Evolutionary conservation across 371 early-diverging fungal genomes (phyloP).

Genomic region (Capillidium heterosporum): DNA sequence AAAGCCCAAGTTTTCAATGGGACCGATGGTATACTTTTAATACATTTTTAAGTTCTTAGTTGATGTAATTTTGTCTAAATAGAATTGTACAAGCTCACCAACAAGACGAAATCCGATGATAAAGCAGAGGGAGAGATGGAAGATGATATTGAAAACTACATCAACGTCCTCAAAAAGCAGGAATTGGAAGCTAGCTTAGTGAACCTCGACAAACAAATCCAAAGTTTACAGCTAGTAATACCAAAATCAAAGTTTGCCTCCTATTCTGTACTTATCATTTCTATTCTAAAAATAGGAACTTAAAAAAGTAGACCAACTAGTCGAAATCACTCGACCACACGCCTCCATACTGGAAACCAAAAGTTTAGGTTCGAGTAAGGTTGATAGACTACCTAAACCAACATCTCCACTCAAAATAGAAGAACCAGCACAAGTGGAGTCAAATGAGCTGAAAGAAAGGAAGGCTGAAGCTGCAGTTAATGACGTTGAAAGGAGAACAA

Average conservation of each 20-base stretch:
- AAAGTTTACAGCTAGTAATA: background rate
- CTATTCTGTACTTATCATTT: background rate
- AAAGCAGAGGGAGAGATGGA: background rate
- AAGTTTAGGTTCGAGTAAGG: too few relatives aligned
- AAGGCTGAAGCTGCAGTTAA: background rate
- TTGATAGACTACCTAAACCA: too few relatives aligned
- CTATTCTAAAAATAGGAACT: background rate
- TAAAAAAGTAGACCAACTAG: background rate
- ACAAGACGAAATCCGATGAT: background rate
- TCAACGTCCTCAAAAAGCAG: background rate
- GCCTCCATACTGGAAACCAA: background rate
- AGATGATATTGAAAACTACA: background rate
- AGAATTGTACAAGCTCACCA: background rate
- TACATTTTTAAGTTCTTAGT: background rate
- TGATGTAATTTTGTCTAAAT: background rate
- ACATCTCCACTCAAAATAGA: background rate
- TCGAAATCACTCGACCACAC: background rate
- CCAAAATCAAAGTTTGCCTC: background rate
- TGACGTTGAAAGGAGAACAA: background rate
- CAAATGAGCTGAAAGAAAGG: background rate
- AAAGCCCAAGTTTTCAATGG: background rate
- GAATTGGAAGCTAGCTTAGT: background rate
- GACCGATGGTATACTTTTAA: background rate
- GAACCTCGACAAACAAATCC: background rate
- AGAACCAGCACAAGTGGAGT: background rate